These are phyloP conservation scores for Sclerospora graminicola DNA, from an alignment of 352 stramenopile genomes.

Conservation along the genomic window DNA sequence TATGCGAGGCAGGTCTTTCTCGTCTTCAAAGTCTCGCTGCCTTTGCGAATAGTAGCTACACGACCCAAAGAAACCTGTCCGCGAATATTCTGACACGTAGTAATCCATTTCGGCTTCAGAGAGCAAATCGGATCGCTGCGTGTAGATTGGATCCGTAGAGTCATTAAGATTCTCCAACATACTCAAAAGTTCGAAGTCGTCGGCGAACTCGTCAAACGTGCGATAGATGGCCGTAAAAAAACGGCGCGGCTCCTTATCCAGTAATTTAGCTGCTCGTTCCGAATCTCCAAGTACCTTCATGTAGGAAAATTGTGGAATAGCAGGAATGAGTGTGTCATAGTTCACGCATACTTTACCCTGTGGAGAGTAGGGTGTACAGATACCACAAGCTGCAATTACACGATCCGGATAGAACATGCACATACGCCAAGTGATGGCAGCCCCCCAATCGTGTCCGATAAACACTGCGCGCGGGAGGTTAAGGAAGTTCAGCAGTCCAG, in stretches of 20 bases:
- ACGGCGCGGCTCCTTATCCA: constrained; percentile 23
- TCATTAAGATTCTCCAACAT: constrained; percentile 2
- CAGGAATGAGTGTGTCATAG: constrained; percentile 17
- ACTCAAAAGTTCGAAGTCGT: not conserved
- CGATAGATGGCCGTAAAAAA: constrained; percentile 33
- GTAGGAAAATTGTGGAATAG: constrained; percentile 35
- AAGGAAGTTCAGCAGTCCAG: constrained; percentile 28
- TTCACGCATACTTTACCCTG: constrained; percentile 20
- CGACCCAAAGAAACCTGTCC: constrained; percentile 37
- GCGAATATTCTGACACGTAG: constrained; percentile 13
- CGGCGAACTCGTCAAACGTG: constrained; percentile 4
- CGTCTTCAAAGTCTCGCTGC: constrained; percentile 42
- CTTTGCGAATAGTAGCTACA: constrained; percentile 44
- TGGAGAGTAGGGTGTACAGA: constrained; percentile 54
- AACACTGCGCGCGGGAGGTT: too few species aligned
- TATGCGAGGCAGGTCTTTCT: constrained; percentile 22
- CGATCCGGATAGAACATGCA: constrained; percentile 46
- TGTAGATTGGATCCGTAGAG: constrained; percentile 22
- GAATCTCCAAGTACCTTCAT: constrained; percentile 29
- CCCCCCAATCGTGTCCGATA: constrained; percentile 63
- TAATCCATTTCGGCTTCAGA: constrained; percentile 36
- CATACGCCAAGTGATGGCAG: constrained; percentile 35
- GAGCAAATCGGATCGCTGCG: constrained; percentile 26
- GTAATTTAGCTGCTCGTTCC: constrained; percentile 18
- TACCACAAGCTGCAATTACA: constrained; percentile 32